phyloP scores from a whole-genome alignment of 352 stramenopile genomes.

The Thraustochytrium striatum region DNA sequence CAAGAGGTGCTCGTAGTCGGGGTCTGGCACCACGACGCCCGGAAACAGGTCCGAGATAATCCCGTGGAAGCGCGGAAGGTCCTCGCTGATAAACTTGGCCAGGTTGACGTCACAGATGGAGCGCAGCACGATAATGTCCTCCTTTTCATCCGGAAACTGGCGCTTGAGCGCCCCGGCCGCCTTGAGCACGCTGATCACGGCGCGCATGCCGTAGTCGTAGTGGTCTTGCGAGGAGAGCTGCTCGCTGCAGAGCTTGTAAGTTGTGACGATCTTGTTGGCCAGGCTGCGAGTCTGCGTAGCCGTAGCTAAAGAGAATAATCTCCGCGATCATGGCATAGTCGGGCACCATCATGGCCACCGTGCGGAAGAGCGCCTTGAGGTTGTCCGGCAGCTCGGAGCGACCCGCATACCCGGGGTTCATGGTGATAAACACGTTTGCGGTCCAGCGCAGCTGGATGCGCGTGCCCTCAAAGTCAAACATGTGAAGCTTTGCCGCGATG shows the following conservation, averaged over 20 bases:
- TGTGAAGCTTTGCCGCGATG: conserved; percentile 59
- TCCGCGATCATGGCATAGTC: conserved; percentile 98
- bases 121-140: conserved; percentile 87
- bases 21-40: conserved; percentile 76
- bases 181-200: conserved; percentile 84
- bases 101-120: conserved; percentile 91
- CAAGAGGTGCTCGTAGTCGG: conserved; percentile 78
- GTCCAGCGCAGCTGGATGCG: conserved; percentile 83
- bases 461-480: conserved; percentile 55
- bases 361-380: conserved; percentile 98
- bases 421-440: conserved; percentile 99
- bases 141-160: conserved; percentile 80
- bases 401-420: conserved; percentile 99
- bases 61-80: conserved; percentile 84
- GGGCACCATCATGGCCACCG: conserved; percentile 98
- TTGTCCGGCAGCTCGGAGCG: conserved; percentile 94
- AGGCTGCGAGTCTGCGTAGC: conserved; percentile 97
- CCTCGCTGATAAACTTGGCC: conserved; percentile 92
- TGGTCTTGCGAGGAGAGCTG: conserved; percentile 91
- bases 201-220: conserved; percentile 87
- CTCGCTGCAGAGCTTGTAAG: conserved; percentile 88
- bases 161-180: conserved; percentile 86
- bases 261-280: conserved; percentile 86
- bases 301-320: conserved; percentile 99
- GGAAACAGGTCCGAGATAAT: conserved; percentile 90